Evolutionary conservation across 2,329 filamentous ascomycete genomes (phyloP), one percentile per base, ranked within the genome.

Genomic region (Ophiostoma tasmaniense): DNA sequence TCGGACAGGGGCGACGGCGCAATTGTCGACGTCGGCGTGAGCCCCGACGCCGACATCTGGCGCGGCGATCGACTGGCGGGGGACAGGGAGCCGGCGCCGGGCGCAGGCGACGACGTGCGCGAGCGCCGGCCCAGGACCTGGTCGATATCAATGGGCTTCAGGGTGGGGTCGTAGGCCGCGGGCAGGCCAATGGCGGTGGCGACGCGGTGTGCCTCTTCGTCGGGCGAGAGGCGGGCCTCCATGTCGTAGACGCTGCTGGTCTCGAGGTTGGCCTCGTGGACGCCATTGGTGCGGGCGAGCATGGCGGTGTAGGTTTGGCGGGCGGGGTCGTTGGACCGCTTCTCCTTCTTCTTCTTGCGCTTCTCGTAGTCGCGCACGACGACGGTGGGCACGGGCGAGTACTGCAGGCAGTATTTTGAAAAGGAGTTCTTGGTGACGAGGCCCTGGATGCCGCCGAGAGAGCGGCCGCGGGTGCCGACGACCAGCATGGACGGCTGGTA

Each of bases 361-460:
- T 96, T 96, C 71, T 91, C 90, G 39, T 90, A 90, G 45, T 93
- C 93, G 3, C 93, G 87, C 11, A 97, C 93, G 39, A 97, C 93
- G 37, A 97, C 93, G 8, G 97, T 93, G 0, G 93, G 93, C 1
- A 97, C 91, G 0, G 93, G 93, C 1, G 91, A 96, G 77, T 96
- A 93, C 76, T 97, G 93, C 14, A 97, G 84, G 75, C 93, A 97
- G 79, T 97, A 97, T 76, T 97, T 97, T 33, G 92, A 96, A 62
- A 97, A 93, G 0, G 91, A 95, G 72, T 92, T 95, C 61, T 84
- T 85, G 66, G 42, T 52, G 59, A 97, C 85, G 37, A 97, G 82
- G 65, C 92, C 91, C 76, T 96, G 93, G 69, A 97, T 89, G 33
- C 93, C 92, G 42, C 92, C 92, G 1, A 96, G 83, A 50, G 90